Evolutionary conservation across 352 stramenopile species (phyloP).

Genomic region (Phytophthora crassamura): DNA sequence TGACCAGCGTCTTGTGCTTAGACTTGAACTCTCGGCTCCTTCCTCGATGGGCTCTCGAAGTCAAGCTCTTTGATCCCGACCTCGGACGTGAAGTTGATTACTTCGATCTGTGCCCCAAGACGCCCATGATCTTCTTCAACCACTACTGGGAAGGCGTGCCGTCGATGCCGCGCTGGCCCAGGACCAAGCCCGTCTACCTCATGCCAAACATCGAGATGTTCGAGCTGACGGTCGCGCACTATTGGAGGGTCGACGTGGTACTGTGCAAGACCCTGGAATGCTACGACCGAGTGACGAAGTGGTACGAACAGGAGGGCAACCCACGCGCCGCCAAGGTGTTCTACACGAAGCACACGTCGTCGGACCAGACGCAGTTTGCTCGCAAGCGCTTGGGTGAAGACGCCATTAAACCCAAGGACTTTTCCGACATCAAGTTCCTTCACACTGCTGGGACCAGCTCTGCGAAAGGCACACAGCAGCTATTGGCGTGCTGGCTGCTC

Average conservation of each 20-base stretch:
- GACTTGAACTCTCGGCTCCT: constrained; percentile 43
- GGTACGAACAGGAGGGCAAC: constrained; percentile 61
- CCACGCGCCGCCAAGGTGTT: constrained; percentile 37
- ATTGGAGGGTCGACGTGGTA: constrained; percentile 59
- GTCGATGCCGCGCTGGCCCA: constrained; percentile 25
- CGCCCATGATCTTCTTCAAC: constrained; percentile 63
- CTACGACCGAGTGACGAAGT: constrained; percentile 45
- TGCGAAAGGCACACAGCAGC: constrained; percentile 52
- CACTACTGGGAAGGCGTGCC: constrained; percentile 55
- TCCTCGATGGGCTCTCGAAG: constrained; percentile 37
- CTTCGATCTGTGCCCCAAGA: constrained; percentile 62
- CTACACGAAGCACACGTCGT: constrained; percentile 63
- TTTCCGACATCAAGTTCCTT: constrained; percentile 46
- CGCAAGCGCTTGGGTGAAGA: constrained; percentile 24
- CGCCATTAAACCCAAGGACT: constrained; percentile 43
- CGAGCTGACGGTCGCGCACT: constrained; percentile 50
- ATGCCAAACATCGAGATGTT: constrained; percentile 71
- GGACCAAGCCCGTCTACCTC: constrained; percentile 51
- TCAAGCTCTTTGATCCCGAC: constrained; percentile 35
- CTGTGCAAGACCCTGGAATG: constrained; percentile 67
- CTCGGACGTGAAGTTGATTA: constrained; percentile 41
- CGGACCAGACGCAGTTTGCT: constrained; percentile 39
- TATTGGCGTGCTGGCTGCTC: constrained; percentile 65
- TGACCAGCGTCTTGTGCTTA: constrained; percentile 20
- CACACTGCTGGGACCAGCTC: constrained; percentile 59